phyloP scores from a whole-genome alignment of 306 rosid species.

The Cyamopsis tetragonoloba region DNA sequence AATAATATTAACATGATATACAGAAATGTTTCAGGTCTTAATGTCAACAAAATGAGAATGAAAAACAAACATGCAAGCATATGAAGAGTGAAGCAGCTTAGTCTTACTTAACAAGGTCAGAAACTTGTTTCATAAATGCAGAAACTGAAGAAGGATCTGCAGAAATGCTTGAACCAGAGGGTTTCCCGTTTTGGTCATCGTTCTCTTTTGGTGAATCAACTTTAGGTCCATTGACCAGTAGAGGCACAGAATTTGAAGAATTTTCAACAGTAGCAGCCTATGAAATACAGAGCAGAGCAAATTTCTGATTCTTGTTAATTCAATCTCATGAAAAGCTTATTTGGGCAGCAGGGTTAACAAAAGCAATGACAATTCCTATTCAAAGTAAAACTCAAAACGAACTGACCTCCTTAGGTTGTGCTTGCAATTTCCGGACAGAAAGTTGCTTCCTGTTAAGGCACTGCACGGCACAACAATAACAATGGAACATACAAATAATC shows the following conservation, averaged over 20 bases:
- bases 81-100: not conserved
- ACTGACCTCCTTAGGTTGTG: conserved; percentile 46
- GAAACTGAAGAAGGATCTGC: conserved; percentile 50
- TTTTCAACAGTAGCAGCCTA: conserved; percentile 47
- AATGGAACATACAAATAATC: conserved; percentile 7
- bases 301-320: not conserved
- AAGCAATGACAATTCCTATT: not conserved
- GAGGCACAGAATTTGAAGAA: conserved; percentile 64
- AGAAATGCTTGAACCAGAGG: conserved; percentile 32
- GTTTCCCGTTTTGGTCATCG: conserved; percentile 33
- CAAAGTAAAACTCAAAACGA: not conserved
- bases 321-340: not conserved
- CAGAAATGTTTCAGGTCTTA: not conserved
- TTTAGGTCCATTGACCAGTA: conserved; percentile 34
- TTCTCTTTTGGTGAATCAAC: conserved; percentile 35
- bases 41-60: not conserved
- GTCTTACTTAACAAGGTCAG: conserved; percentile 82
- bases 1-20: not conserved
- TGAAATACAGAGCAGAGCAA: conserved; percentile 2
- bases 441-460: conserved; percentile 40
- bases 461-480: conserved; percentile 41
- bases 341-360: conserved; percentile 5
- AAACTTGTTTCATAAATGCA: conserved; percentile 74
- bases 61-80: not conserved
- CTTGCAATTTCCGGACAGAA: conserved; percentile 42